phyloP scores from a whole-genome alignment of 768 basidiomycete species.

The Boletus insuetus region DNA sequence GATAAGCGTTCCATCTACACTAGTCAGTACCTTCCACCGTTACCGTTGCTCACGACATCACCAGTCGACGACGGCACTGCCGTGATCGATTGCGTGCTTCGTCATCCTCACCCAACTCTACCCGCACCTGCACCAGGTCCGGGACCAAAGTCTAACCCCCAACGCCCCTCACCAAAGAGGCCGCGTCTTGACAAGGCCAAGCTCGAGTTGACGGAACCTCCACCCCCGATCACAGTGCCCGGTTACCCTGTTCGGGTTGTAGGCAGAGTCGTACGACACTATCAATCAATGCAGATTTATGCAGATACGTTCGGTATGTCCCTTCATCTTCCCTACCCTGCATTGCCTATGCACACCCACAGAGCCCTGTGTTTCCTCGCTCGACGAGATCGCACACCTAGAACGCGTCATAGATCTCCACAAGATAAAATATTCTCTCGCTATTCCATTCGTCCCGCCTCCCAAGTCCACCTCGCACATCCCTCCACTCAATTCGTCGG shows the following conservation, averaged over 20 bases:
- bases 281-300: constrained; percentile 44
- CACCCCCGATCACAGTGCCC: constrained; percentile 40
- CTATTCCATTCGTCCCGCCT: constrained; percentile 46
- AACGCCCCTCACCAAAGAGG: constrained; percentile 17
- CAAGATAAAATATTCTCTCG: constrained; percentile 45
- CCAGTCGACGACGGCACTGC: constrained; percentile 78
- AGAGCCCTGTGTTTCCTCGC: constrained; percentile 48
- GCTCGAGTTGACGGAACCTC: constrained; percentile 14
- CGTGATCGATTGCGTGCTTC: constrained; percentile 64
- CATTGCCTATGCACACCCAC: neutral
- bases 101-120: constrained; percentile 33
- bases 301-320: constrained; percentile 52
- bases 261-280: constrained; percentile 43
- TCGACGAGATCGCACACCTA: constrained; percentile 63
- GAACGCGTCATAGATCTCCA: constrained; percentile 51
- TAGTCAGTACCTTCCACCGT: constrained; percentile 32
- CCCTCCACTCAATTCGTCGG: neutral
- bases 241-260: constrained; percentile 47
- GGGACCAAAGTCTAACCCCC: neutral
- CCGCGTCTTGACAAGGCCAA: constrained; percentile 7
- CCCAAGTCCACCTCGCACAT: constrained; percentile 11
- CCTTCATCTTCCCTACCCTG: neutral
- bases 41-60: neutral
- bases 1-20: constrained; percentile 62
- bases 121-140: constrained; percentile 6